Evolutionary conservation across 768 basidiomycete genomes (phyloP), one percentile per base, ranked within the genome.

Genomic region (Xerocomus potaroensis): DNA sequence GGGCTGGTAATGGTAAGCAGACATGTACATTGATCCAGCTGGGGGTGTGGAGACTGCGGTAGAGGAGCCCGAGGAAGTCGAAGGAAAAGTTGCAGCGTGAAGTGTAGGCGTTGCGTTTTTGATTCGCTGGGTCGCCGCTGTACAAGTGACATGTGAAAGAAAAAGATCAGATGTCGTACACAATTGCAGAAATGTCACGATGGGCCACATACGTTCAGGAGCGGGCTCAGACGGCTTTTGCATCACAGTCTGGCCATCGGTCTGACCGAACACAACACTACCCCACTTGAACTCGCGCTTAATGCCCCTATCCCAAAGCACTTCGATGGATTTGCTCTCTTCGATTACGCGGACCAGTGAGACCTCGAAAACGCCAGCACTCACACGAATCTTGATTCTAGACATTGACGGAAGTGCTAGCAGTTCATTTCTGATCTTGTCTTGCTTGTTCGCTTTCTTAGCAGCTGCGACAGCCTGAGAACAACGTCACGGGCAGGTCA

Each of bases 281-380:
- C 81, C 78, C 88, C 88, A 91, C 62, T 87, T 89, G 60, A 91
- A 87, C 62, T 89, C 87, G 45, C 80, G 73, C 65, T 81, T 85
- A 30, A 80, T 54, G 8, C 82, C 83, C 22, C 77, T 72, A 59
- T 89, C 87, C 86, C 91, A 93, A 7, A 87, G 62, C 4, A 94
- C 90, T 60, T 86, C 83, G 1, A 94, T 83, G 8, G 81, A 81
- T 41, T 77, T 73, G 1, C 73, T 76, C 53, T 83, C 85, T 52
- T 84, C 81, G 29, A 85, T 69, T 15, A 90, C 83, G 48, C 80
- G 76, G 12, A 88, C 60, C 29, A 95, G 72, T 5, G 82, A 84
- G 5, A 93, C 91, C 61, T 94, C 91, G 61, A 90, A 94, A 26
- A 87, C 83, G 5, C 92, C 91, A 9, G 86, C 77, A 56, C 79